A percentile compares a stretch with the other conserved stretches of the same genome.
phyloP scores from a whole-genome alignment of 257 asterid species.

The Fraxinus quadrangulata region DNA sequence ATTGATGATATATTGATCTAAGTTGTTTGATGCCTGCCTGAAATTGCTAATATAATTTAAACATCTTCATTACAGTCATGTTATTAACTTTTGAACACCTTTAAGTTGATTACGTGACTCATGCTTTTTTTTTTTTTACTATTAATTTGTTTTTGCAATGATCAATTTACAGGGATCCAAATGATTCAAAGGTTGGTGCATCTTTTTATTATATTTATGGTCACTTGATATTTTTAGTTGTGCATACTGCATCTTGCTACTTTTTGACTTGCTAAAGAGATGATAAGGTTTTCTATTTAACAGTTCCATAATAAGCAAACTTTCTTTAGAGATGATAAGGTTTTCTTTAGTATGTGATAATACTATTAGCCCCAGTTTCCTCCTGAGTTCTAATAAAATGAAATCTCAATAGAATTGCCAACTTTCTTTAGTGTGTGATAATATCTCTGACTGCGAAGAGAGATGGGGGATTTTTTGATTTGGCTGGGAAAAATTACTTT shows the following conservation, averaged over 20 bases:
- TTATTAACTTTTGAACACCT: neutral
- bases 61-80: conserved; percentile 7
- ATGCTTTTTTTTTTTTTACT: too few relatives aligned
- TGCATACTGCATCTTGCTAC: conserved; percentile 8
- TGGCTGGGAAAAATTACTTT: too few relatives aligned
- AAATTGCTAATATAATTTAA: neutral
- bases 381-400: neutral
- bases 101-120: too few relatives aligned
- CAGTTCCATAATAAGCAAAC: neutral
- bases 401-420: neutral
- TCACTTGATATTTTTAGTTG: conserved; percentile 1
- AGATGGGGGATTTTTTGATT: too few relatives aligned
- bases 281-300: neutral
- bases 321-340: too few relatives aligned
- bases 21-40: neutral
- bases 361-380: neutral
- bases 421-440: neutral
- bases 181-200: conserved; percentile 63
- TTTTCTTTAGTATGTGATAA: too few relatives aligned
- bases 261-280: conserved; percentile 23
- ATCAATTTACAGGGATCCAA: conserved; percentile 79
- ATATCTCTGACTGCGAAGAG: neutral
- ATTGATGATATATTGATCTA: neutral
- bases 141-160: conserved; percentile 50
- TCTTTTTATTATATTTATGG: conserved; percentile 10